phyloP scores from a whole-genome alignment of 768 basidiomycete genomes.

The Grammothele lineata region DNA sequence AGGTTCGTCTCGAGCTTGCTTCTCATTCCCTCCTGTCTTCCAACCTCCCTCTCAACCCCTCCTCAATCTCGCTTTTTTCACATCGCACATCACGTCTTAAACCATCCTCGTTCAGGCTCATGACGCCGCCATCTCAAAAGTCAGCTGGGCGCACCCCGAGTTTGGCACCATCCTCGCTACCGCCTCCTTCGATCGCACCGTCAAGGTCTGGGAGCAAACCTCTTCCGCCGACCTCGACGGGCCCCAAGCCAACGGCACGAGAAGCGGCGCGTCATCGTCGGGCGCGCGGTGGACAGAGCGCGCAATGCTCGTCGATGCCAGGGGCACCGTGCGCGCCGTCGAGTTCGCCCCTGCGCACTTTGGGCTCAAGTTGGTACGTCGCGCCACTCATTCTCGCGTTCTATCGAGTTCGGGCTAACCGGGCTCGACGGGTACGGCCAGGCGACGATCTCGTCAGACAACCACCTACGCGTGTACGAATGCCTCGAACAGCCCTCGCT shows the following conservation, averaged over 20 bases:
- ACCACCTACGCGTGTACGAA: conserved; percentile 84
- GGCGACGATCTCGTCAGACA: conserved; percentile 90
- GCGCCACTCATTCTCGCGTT: conserved; percentile 5
- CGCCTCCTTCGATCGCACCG: conserved; percentile 84
- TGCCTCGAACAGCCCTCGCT: conserved; percentile 74
- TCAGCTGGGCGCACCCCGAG: conserved; percentile 92
- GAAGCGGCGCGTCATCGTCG: conserved; percentile 15
- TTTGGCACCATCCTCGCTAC: conserved; percentile 87
- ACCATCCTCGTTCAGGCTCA: conserved; percentile 87
- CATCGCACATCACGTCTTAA: too few species aligned
- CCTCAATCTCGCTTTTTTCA: too few species aligned
- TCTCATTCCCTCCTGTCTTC: too few species aligned
- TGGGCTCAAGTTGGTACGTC: conserved; percentile 84
- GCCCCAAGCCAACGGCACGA: conserved; percentile 24
- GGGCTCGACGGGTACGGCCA: conserved; percentile 25
- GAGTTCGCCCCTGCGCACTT: conserved; percentile 87
- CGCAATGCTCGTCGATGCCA: conserved; percentile 74
- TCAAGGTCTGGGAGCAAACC: conserved; percentile 87
- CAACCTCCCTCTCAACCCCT: too few species aligned
- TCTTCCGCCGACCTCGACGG: conserved; percentile 24
- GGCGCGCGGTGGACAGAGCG: conserved; percentile 66
- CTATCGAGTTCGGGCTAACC: neutral
- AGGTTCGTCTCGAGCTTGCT: too few species aligned
- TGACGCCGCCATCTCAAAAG: conserved; percentile 79
- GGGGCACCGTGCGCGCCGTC: conserved; percentile 79